Percentiles rank a stretch among this genome's conserved stretches.
phyloP scores from a whole-genome alignment of 148 eudicot genomes.

The Linanthus parryae region DNA sequence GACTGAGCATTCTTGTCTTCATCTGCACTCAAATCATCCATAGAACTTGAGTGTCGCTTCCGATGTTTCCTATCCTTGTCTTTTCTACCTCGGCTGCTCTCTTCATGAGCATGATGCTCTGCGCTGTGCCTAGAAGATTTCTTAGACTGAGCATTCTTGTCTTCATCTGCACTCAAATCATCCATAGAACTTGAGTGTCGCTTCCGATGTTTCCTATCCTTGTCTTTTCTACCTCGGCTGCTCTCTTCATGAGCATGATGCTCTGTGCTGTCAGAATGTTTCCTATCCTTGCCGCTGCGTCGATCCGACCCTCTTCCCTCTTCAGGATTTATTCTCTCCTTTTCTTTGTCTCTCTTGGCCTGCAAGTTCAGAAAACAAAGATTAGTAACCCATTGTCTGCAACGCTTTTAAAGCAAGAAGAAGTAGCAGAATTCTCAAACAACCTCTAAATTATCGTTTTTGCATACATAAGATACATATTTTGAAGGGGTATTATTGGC shows the following conservation, averaged over 20 bases:
- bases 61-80: slow-evolving; percentile 64
- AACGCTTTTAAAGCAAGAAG: neutral
- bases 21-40: slow-evolving; percentile 46
- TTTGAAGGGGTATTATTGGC: too few relatives aligned
- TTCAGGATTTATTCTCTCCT: slow-evolving; percentile 53
- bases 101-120: slow-evolving; percentile 32
- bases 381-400: neutral
- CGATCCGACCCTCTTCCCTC: slow-evolving; percentile 55
- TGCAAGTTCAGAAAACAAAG: slow-evolving; percentile 19
- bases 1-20: slow-evolving; percentile 55
- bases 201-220: slow-evolving; percentile 59
- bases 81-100: slow-evolving; percentile 45
- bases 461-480: too few relatives aligned
- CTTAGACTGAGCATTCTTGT: slow-evolving; percentile 53
- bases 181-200: slow-evolving; percentile 42
- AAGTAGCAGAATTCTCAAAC: too few relatives aligned
- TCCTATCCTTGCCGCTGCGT: slow-evolving; percentile 57
- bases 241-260: slow-evolving; percentile 30
- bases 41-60: slow-evolving; percentile 41
- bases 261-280: slow-evolving; percentile 46
- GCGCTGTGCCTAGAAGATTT: slow-evolving; percentile 53
- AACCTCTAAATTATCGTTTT: too few relatives aligned
- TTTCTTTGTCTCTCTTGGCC: slow-evolving; percentile 72
- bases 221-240: slow-evolving; percentile 54
- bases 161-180: slow-evolving; percentile 47